These are phyloP conservation scores for Sodiomyces alkalinus DNA, from an alignment of 2,329 filamentous ascomycete genomes.

Conservation along the genomic window DNA sequence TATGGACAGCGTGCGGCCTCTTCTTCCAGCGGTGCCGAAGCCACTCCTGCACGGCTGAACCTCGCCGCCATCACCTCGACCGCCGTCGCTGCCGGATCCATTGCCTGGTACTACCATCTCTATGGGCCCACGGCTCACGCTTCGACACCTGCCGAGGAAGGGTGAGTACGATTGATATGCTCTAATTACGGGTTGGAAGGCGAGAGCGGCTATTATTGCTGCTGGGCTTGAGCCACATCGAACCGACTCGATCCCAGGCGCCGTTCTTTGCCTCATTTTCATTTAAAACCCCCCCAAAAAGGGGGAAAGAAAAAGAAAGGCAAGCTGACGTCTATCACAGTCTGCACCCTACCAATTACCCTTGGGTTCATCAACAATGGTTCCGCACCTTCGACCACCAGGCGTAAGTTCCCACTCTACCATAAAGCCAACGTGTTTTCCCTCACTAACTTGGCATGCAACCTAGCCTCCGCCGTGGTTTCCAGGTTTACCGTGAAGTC, in stretches of 20 bases:
- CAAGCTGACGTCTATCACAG: conserved; percentile 29
- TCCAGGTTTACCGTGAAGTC: conserved; percentile 98
- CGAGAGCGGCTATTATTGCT: no score
- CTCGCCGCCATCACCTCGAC: conserved; percentile 77
- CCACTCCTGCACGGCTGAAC: conserved; percentile 67
- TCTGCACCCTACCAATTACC: conserved; percentile 81
- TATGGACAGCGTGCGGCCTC: conserved; percentile 42
- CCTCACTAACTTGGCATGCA: no score
- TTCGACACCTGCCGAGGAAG: conserved; percentile 90
- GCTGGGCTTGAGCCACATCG: no score
- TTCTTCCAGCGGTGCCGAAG: conserved; percentile 54
- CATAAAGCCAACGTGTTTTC: no score
- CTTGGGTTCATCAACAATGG: conserved; percentile 88
- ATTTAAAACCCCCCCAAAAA: no score
- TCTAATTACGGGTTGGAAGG: no score
- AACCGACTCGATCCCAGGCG: conserved; percentile 1
- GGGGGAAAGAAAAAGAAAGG: no score
- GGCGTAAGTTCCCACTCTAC: conserved; percentile 81
- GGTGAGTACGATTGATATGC: conserved; percentile 73
- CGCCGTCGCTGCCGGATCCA: conserved; percentile 70
- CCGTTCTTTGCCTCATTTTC: conserved; percentile 2
- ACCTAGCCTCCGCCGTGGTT: conserved; percentile 86
- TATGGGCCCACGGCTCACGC: conserved; percentile 82
- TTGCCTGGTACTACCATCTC: conserved; percentile 95
- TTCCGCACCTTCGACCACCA: conserved; percentile 94